A percentile compares a stretch with the other conserved stretches of the same genome.
Evolutionary conservation across 108 stramenopile genomes (phyloP).

Genomic region (Stephanodiscus minutulus): DNA sequence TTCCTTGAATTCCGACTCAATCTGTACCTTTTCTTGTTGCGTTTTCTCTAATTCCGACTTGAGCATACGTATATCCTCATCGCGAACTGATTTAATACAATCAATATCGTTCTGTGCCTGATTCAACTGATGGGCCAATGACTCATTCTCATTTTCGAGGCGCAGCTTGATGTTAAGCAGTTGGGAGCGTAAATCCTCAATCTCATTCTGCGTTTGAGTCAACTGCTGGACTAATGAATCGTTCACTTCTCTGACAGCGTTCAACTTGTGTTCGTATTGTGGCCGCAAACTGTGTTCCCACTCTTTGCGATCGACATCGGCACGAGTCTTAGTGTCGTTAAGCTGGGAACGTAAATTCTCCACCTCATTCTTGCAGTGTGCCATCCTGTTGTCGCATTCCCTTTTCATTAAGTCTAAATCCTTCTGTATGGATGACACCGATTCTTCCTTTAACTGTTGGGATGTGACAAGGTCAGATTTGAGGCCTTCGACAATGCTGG

Average conservation of each 20-base stretch:
- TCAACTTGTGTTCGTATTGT: background rate
- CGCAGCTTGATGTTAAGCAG: conserved; percentile 8
- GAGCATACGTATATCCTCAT: conserved; percentile 30
- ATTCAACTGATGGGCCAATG: conserved; percentile 10
- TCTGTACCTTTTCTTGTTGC: conserved; percentile 16
- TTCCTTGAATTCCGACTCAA: conserved; percentile 33
- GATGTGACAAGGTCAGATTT: conserved; percentile 12
- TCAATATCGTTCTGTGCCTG: conserved; percentile 16
- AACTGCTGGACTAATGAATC: conserved; percentile 6
- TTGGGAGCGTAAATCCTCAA: conserved; percentile 27
- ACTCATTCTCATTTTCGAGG: conserved; percentile 22
- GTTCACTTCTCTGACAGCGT: too few species aligned
- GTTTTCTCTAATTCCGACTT: conserved; percentile 38
- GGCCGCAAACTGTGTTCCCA: too few species aligned
- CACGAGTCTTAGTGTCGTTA: conserved; percentile 6
- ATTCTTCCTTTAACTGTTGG: conserved; percentile 10
- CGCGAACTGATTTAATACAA: conserved; percentile 17
- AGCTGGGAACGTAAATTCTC: conserved; percentile 27
- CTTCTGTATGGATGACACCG: conserved; percentile 5
- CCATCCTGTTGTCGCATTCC: conserved; percentile 15
- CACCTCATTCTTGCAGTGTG: conserved; percentile 30
- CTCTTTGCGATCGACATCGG: background rate
- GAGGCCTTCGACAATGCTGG: conserved; percentile 16
- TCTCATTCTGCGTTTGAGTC: conserved; percentile 27
- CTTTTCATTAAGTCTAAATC: conserved; percentile 24